A percentile compares a stretch with the other conserved stretches of the same genome.
Conservation (phyloP, 352 stramenopile genomes). For the Globisporangium cylindrosporum region DNA sequence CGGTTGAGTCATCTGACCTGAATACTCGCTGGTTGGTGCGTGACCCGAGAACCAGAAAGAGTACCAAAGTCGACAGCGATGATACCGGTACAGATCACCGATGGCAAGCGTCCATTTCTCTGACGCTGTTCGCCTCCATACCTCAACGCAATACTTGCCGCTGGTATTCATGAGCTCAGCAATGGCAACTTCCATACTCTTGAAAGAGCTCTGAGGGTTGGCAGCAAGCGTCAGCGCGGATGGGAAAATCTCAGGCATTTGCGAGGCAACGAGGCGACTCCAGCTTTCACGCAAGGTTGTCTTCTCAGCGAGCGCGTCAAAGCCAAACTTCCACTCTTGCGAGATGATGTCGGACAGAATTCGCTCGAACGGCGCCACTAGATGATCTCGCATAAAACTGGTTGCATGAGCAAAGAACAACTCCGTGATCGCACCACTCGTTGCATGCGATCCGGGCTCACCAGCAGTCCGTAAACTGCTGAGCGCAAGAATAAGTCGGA, state of each 20-base stretch:
- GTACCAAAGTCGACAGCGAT: conserved; percentile 40
- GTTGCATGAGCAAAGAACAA: conserved; percentile 5
- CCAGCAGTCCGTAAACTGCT: not conserved
- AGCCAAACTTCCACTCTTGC: conserved; percentile 50
- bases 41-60: conserved; percentile 29
- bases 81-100: conserved; percentile 12
- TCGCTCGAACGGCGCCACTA: conserved; percentile 16
- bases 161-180: conserved; percentile 10
- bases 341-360: conserved; percentile 32
- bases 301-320: conserved; percentile 10
- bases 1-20: conserved; percentile 22
- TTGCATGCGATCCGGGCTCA: not conserved
- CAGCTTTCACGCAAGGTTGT: conserved; percentile 22
- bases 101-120: conserved; percentile 11
- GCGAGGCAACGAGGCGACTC: conserved; percentile 23
- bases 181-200: conserved; percentile 1
- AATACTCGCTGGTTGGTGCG: conserved; percentile 6
- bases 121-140: conserved; percentile 1
- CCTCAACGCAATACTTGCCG: not conserved
- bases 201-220: conserved; percentile 1
- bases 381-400: conserved; percentile 15
- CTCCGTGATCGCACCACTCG: not conserved
- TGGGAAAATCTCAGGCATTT: conserved; percentile 38
- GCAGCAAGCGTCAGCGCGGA: conserved; percentile 21
- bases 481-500: conserved; percentile 5